Percentiles rank a stretch among this genome's conserved stretches.
These are phyloP conservation scores for Trichosporon sp. DNA, from an alignment of 1,284 basidiomycete genomes.

Conservation along the genomic window DNA sequence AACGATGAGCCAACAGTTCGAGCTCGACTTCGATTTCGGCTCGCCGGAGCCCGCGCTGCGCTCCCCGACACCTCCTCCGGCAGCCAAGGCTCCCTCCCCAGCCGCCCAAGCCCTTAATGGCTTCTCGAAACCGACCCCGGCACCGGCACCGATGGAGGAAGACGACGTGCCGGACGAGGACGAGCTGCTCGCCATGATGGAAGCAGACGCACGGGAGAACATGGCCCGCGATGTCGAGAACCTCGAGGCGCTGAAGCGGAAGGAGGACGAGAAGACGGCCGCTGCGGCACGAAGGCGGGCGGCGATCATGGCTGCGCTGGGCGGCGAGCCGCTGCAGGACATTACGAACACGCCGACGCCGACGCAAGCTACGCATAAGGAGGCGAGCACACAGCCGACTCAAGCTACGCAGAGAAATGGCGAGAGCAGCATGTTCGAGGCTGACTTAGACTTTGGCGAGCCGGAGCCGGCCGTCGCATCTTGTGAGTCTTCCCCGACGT, in stretches of 20 bases:
- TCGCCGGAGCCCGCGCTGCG: not conserved
- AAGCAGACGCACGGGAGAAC: conserved; percentile 30
- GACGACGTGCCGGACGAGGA: conserved; percentile 31
- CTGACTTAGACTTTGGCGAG: conserved; percentile 24
- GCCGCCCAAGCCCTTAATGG: not conserved
- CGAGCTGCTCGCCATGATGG: conserved; percentile 37
- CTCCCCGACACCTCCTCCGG: not conserved
- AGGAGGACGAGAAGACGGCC: not conserved
- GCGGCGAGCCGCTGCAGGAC: not conserved
- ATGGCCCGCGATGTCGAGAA: conserved; percentile 11
- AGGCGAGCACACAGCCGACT: not conserved
- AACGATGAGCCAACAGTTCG: conserved; percentile 4
- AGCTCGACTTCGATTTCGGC: conserved; percentile 19
- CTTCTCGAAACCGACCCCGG: not conserved
- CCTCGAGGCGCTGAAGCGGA: not conserved
- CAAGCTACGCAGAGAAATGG: not conserved
- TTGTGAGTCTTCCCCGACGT: conserved; percentile 14
- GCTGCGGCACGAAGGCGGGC: conserved; percentile 19
- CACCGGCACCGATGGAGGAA: not conserved
- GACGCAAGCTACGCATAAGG: not conserved
- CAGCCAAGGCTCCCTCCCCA: not conserved
- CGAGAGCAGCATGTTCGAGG: conserved; percentile 7
- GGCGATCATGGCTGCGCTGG: conserved; percentile 19
- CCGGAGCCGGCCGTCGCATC: conserved; percentile 19
- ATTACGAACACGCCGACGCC: not conserved